Conservation (phyloP, 1,284 basidiomycete genomes). For the Inonotus obliquus region DNA sequence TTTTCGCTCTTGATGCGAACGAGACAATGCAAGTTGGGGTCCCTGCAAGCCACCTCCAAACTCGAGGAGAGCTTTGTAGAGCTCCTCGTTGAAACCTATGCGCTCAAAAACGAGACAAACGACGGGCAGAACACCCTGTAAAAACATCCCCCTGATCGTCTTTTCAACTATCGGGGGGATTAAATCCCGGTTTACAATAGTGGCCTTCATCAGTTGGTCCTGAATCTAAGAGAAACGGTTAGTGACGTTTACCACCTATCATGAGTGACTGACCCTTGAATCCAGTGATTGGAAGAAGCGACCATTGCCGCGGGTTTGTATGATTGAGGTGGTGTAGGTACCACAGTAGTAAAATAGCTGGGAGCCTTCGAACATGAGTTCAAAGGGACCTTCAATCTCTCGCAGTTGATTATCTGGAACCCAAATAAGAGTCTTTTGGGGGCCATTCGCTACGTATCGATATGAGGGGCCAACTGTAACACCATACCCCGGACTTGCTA, state of each 20-base stretch:
- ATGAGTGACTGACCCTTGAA: not conserved
- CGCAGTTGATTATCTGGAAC: no score
- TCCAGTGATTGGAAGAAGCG: not conserved
- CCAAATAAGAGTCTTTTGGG: not conserved
- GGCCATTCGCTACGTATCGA: not conserved
- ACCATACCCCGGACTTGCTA: not conserved
- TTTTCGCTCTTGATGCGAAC: not conserved
- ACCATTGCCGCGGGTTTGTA: not conserved
- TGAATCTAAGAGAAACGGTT: not conserved
- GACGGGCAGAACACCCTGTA: not conserved
- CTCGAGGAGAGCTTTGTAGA: not conserved
- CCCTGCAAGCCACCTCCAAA: not conserved
- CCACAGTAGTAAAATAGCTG: conserved; percentile 8
- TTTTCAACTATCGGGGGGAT: not conserved
- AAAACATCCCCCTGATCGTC: not conserved
- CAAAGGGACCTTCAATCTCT: not conserved
- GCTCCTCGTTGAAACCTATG: conserved; percentile 3
- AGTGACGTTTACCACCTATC: not conserved
- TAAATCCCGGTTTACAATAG: not conserved
- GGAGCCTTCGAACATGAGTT: not conserved
- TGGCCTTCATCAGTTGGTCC: not conserved
- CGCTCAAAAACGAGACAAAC: not conserved
- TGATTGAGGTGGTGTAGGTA: not conserved
- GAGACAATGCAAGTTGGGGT: not conserved
- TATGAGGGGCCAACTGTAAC: not conserved